These are phyloP conservation scores for Hepatocystis sp. DNA, from an alignment of 169 alveolate genomes.

Conservation along the genomic window DNA sequence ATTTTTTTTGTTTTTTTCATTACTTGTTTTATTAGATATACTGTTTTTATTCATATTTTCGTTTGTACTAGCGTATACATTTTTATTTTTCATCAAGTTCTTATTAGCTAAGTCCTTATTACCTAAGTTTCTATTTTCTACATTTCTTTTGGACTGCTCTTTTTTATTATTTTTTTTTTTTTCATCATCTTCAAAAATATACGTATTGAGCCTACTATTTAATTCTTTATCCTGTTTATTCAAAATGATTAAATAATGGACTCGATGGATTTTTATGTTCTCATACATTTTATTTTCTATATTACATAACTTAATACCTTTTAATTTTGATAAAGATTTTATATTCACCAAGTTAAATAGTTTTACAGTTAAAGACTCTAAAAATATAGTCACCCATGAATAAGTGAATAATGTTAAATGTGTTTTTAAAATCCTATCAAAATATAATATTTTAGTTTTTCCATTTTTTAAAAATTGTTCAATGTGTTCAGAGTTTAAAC, in stretches of 20 bases:
- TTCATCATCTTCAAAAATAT: background rate
- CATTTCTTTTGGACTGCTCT: slow-evolving; percentile 11
- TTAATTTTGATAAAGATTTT: slow-evolving; percentile 20
- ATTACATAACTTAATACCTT: slow-evolving; percentile 43
- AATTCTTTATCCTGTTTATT: slow-evolving; percentile 25
- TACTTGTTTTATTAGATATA: too few relatives aligned
- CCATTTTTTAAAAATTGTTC: slow-evolving; percentile 17
- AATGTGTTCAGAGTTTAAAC: background rate
- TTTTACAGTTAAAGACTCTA: slow-evolving; percentile 23
- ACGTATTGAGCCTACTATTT: slow-evolving; percentile 11
- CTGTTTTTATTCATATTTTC: too few relatives aligned
- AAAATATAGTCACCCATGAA: slow-evolving; percentile 64
- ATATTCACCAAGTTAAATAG: slow-evolving; percentile 16
- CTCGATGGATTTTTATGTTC: slow-evolving; percentile 36
- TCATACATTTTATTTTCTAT: slow-evolving; percentile 54
- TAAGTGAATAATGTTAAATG: slow-evolving; percentile 42
- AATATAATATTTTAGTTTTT: slow-evolving; percentile 21
- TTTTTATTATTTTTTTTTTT: background rate
- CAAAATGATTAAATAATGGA: slow-evolving; percentile 29
- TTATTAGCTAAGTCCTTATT: background rate
- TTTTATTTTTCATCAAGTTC: too few relatives aligned
- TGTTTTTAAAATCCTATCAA: slow-evolving; percentile 49
- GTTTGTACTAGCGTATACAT: too few relatives aligned
- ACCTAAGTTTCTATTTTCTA: background rate
- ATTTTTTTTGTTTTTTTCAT: too few relatives aligned